These are phyloP conservation scores for Amaranthus palmeri DNA, from an alignment of 148 eudicot species.

Conservation along the genomic window DNA sequence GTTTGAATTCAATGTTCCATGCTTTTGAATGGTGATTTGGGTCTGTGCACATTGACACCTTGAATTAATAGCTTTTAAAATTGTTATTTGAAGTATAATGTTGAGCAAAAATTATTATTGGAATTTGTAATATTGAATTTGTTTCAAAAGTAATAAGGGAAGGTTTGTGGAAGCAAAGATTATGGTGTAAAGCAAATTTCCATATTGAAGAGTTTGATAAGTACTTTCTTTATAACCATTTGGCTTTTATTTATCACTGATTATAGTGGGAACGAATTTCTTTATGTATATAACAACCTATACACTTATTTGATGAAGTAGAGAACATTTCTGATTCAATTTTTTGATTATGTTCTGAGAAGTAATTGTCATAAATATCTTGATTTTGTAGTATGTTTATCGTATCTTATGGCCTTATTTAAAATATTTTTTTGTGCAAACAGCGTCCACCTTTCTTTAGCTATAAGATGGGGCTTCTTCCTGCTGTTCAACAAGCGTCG, in stretches of 20 bases:
- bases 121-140: too few relatives aligned
- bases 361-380: neutral
- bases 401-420: neutral
- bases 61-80: too few relatives aligned
- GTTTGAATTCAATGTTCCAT: neutral
- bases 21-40: neutral
- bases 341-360: neutral
- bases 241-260: neutral
- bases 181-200: neutral
- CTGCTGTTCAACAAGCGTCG: conserved; percentile 46
- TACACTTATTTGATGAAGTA: neutral
- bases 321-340: neutral
- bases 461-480: conserved; percentile 84
- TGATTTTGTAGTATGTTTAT: neutral
- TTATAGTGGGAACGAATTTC: neutral
- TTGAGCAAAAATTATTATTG: too few relatives aligned
- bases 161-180: neutral
- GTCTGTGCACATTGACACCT: too few relatives aligned
- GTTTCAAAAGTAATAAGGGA: neutral
- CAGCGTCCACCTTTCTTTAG: conserved; percentile 95
- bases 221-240: neutral
- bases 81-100: too few relatives aligned
- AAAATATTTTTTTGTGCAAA: conserved; percentile 19
- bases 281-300: neutral
- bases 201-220: neutral